Conservation (phyloP, 208 protist species). For the Angomonas ambiguus region DNA sequence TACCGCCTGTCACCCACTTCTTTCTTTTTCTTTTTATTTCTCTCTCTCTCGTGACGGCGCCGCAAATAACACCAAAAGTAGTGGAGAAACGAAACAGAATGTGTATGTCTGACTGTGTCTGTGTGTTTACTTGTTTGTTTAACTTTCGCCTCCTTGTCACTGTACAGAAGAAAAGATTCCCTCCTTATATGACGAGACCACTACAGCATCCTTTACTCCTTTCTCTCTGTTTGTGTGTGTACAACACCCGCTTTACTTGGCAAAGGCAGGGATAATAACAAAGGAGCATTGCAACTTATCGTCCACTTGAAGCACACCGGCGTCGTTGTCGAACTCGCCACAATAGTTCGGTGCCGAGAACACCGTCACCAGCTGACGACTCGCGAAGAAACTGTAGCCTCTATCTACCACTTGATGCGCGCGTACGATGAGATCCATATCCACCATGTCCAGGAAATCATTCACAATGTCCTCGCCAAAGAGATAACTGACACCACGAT, state of each 20-base stretch:
- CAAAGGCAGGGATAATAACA: constrained; percentile 67
- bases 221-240: too few relatives aligned
- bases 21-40: too few relatives aligned
- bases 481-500: constrained; percentile 98
- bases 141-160: too few relatives aligned
- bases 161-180: too few relatives aligned
- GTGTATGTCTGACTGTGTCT: too few relatives aligned
- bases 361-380: constrained; percentile 98
- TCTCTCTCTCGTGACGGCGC: too few relatives aligned
- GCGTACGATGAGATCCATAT: constrained; percentile 99
- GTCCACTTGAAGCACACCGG: constrained; percentile 96
- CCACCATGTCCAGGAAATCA: constrained; percentile 97
- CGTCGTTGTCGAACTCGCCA: constrained; percentile 98
- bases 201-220: too few relatives aligned
- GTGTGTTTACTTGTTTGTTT: too few relatives aligned
- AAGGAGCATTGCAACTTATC: constrained; percentile 98
- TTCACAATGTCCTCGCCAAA: constrained; percentile 98
- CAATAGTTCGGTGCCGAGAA: constrained; percentile 99
- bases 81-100: too few relatives aligned
- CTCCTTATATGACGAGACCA: too few relatives aligned
- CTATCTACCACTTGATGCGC: constrained; percentile 98
- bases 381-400: constrained; percentile 99
- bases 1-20: too few relatives aligned
- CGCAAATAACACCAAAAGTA: too few relatives aligned
- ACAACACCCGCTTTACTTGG: constrained; percentile 6